A percentile compares a stretch with the other conserved stretches of the same genome.
phyloP scores from a whole-genome alignment of 352 stramenopile genomes.

The Phytopythium sindhum region DNA sequence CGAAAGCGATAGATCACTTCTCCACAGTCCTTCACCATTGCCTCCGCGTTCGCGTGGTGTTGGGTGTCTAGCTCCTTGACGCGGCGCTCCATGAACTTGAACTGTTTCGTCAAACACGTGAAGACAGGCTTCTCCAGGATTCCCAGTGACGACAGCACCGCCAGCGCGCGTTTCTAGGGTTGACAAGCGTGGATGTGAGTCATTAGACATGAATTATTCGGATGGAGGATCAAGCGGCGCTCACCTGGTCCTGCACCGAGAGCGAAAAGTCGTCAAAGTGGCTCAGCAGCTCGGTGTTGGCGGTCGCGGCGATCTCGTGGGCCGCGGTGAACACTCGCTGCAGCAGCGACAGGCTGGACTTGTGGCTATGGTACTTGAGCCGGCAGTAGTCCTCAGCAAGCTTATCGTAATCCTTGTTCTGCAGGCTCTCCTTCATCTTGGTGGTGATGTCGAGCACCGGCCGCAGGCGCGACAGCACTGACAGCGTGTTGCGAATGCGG shows the following conservation, averaged over 20 bases:
- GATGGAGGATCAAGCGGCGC: background rate
- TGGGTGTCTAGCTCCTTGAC: constrained; percentile 29
- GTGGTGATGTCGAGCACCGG: constrained; percentile 71
- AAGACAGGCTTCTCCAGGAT: constrained; percentile 65
- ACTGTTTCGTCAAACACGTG: constrained; percentile 66
- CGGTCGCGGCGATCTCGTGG: constrained; percentile 53
- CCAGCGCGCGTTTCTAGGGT: constrained; percentile 49
- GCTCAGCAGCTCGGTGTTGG: constrained; percentile 57
- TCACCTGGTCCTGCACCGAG: constrained; percentile 55
- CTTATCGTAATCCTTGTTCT: constrained; percentile 63
- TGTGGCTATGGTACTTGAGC: constrained; percentile 62
- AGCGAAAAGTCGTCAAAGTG: constrained; percentile 61
- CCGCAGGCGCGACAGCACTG: constrained; percentile 60
- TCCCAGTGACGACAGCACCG: constrained; percentile 48
- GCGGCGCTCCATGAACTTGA: constrained; percentile 56
- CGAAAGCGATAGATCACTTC: constrained; percentile 61
- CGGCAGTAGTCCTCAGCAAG: constrained; percentile 69
- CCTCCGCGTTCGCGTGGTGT: constrained; percentile 12
- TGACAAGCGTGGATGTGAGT: background rate
- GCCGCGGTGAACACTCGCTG: constrained; percentile 55
- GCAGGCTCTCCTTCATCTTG: constrained; percentile 72
- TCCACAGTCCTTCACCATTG: constrained; percentile 53
- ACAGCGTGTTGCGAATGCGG: constrained; percentile 69
- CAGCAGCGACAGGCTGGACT: constrained; percentile 52
- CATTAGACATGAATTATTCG: background rate